Base-by-base conservation (phyloP, 768 basidiomycete species). In the Suillus cothurnatus region DNA sequence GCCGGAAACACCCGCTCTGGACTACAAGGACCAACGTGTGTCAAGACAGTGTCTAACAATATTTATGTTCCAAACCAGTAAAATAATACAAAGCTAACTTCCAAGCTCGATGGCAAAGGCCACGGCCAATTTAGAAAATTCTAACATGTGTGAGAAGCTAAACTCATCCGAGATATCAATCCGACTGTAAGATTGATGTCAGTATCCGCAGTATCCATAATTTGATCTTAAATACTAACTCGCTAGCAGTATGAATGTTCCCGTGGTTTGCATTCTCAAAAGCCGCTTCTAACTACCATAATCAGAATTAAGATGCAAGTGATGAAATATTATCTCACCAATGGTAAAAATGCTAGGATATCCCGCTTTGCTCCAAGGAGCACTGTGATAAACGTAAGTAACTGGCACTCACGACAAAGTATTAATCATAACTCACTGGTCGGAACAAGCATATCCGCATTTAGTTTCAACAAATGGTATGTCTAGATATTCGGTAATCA, bases 371-470 rank as follows among this genome's bases (percentile, higher is more conserved):
- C 77, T 78, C 93, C 93, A 95, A 38, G 92, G 92, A 70, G 93
- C 93, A 72, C 83, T 85, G 68, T 59, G 70, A 61, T 38, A 38
- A 32, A 68, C 50, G 70, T 41, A 41, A 28, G 75, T 17, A 63
- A 57, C 26, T 4, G 31, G 23, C 28, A 63, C 15, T n/a, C 15
- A 23, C 38, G 52, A 34, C n/a, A 60, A 64, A 72, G 70, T 69
- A 49, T 49, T 72, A 68, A 71, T 4, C 28, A 53, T 53, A 69
- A 67, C 82, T 73, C 79, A 94, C 92, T 96, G 94, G 77, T 97
- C 95, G 70, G 91, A 93, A 82, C 95, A 97, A 61, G 94, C 94
- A 73, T 97, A 97, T 41, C 92, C 94, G 79, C 95, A 97, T 81
- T 90, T 83, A 64, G 95, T 97, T 82, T 93, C 88, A 32, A 67